These are phyloP conservation scores for Dryas drummondii DNA, from an alignment of 306 rosid species.

Conservation along the genomic window DNA sequence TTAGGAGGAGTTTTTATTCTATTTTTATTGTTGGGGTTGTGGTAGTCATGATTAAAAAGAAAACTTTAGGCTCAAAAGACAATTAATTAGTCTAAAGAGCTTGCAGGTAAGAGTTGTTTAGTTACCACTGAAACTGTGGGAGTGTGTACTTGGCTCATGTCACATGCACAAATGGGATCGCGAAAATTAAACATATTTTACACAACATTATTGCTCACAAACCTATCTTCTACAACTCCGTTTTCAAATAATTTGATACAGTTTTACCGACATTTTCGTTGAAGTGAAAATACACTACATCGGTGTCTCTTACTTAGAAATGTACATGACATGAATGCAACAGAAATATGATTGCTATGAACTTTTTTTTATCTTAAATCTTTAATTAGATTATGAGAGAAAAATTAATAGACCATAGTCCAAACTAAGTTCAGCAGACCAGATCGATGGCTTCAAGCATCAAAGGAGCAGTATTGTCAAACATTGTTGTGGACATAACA, in stretches of 20 bases:
- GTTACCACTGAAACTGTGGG: not conserved
- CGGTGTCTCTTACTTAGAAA: too few species aligned
- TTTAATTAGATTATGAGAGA: too few species aligned
- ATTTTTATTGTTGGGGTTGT: slow-evolving; percentile 43
- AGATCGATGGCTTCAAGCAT: too few species aligned
- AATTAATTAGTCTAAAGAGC: slow-evolving; percentile 6
- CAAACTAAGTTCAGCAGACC: too few species aligned
- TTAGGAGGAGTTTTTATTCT: slow-evolving; percentile 22
- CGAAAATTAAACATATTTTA: not conserved
- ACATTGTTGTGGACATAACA: too few species aligned
- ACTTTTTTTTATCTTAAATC: too few species aligned
- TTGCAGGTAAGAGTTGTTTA: slow-evolving; percentile 19
- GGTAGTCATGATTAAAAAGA: slow-evolving; percentile 62
- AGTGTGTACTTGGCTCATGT: not conserved
- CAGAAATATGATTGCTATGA: too few species aligned
- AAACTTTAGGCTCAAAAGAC: slow-evolving; percentile 24
- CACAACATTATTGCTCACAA: not conserved
- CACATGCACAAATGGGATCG: too few species aligned
- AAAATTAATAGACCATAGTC: too few species aligned
- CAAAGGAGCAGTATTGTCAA: too few species aligned
- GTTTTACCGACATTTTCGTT: not conserved
- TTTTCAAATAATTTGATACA: not conserved
- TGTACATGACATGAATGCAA: too few species aligned
- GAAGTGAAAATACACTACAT: not conserved
- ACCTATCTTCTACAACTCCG: not conserved